Base-by-base conservation (phyloP, 163 green algal genomes). In the Prototheca wickerhamii region DNA sequence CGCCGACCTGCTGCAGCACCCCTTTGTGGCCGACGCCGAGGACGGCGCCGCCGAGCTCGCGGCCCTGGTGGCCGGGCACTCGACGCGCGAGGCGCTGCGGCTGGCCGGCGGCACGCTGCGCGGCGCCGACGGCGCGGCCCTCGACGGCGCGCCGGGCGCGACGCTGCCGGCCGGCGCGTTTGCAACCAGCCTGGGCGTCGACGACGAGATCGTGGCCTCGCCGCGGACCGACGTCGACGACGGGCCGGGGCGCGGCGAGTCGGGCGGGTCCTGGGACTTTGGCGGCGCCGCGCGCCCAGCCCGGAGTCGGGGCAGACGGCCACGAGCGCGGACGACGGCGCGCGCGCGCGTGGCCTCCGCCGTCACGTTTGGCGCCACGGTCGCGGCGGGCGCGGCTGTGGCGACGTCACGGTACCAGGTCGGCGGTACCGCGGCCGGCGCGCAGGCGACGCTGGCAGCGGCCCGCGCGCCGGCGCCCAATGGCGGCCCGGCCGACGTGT, bases 1-100 rank as follows among this genome's bases (percentile, higher is more conserved):
- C 2, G 31, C 37, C 35, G 76, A 84, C 17, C 72, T 90, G 33
- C 61, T 90, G 53, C 29, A 72, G 46, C 83, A 90, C 52, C 75
- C 73, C 0, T 90, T 90, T 61, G 55, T 90, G 2, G 23, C 6
- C 15, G 52, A 18, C 4, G 57, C 69, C 10, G 8, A 64, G 3
- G 42, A 49, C 1, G 20, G 33, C 34, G 56, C 67, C 0, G 20
- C 68, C 3, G 69, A 76, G 53, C 61, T 86, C 26, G 28, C 56
- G n/a, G 43, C 73, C 35, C 60, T 69, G 3, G 63, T 76, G 3
- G 68, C 74, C 4, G 59, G 54, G 25, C 78, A 70, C 49, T 59
- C 60, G 65, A 59, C 31, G 28, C 70, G 29, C 21, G 12, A 25
- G 23, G 46, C 46, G 46, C 46, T 54, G 46, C 46, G 46, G 5